Evolutionary conservation across 192 early-diverging fungal genomes (phyloP), one percentile per base, ranked within the genome.

Genomic region (Phlyctochytrium bullatum): DNA sequence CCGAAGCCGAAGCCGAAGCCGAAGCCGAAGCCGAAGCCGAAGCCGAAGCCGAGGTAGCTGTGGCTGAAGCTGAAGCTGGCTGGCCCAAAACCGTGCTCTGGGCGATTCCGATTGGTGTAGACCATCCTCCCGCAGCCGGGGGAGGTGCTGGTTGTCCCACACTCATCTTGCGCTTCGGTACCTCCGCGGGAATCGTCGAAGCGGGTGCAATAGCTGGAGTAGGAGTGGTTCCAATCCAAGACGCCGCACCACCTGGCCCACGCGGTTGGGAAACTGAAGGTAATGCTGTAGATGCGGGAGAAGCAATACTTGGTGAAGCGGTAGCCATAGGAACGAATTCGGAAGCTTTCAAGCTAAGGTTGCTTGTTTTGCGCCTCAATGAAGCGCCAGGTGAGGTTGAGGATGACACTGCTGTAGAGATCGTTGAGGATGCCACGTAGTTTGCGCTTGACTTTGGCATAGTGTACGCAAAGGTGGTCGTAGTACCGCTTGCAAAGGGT

Each of bases 211-310:
- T 65, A 27, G 56, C 24, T 28, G 20, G 20, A 69, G 30, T 32
- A 29, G 62, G n/a, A 64, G 34, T 32, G 28, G 68, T 24, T 69
- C 61, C 61, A 57, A 68, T 63, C 66, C 66, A 24, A 24, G n/a
- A n/a, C n/a, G n/a, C n/a, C n/a, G n/a, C n/a, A n/a, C n/a, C n/a
- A n/a, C n/a, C n/a, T n/a, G n/a, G n/a, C n/a, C n/a, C n/a, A n/a
- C n/a, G n/a, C n/a, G n/a, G n/a, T n/a, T n/a, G n/a, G n/a, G n/a
- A n/a, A n/a, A n/a, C n/a, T n/a, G n/a, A n/a, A n/a, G n/a, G n/a
- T n/a, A n/a, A n/a, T n/a, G n/a, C n/a, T n/a, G n/a, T n/a, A n/a
- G n/a, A n/a, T n/a, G n/a, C n/a, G n/a, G n/a, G n/a, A n/a, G n/a
- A n/a, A n/a, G n/a, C n/a, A n/a, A n/a, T n/a, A n/a, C n/a, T n/a